These are phyloP conservation scores for Rhipidocladum racemiflorum DNA, from an alignment of 176 grass and related monocot species.

Conservation along the genomic window DNA sequence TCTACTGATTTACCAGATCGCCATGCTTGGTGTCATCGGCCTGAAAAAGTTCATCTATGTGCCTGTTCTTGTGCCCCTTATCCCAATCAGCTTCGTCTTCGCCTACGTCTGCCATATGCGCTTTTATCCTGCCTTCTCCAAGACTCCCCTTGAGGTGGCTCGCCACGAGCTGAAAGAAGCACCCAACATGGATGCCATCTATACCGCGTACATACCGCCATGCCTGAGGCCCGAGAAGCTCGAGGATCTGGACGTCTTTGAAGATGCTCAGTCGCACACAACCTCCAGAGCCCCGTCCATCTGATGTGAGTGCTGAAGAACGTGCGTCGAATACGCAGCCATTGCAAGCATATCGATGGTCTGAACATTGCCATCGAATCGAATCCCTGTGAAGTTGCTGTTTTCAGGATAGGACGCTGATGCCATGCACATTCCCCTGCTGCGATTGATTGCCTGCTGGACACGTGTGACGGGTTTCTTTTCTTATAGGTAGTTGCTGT, in stretches of 20 bases:
- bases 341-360: not conserved
- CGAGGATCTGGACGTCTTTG: slow-evolving; percentile 63
- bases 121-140: slow-evolving; percentile 62
- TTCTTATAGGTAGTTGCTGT: slow-evolving; percentile 23
- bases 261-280: slow-evolving; percentile 55
- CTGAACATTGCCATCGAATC: not conserved
- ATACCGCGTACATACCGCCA: slow-evolving; percentile 57
- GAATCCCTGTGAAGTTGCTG: not conserved
- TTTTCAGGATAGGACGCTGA: slow-evolving; percentile 9
- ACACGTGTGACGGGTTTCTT: not conserved
- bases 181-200: slow-evolving; percentile 68
- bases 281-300: slow-evolving; percentile 62
- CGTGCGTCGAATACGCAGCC: not conserved
- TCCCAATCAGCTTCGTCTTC: slow-evolving; percentile 59
- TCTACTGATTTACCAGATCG: slow-evolving; percentile 71
- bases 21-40: slow-evolving; percentile 73
- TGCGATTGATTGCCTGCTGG: slow-evolving; percentile 30
- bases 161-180: slow-evolving; percentile 46
- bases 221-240: slow-evolving; percentile 70
- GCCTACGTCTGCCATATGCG: slow-evolving; percentile 54
- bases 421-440: slow-evolving; percentile 25
- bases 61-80: slow-evolving; percentile 34
- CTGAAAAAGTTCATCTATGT: slow-evolving; percentile 33
- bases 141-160: slow-evolving; percentile 74
- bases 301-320: slow-evolving; percentile 29